These are phyloP conservation scores for Forsythia viridissima DNA, from an alignment of 257 asterid genomes.

Conservation along the genomic window DNA sequence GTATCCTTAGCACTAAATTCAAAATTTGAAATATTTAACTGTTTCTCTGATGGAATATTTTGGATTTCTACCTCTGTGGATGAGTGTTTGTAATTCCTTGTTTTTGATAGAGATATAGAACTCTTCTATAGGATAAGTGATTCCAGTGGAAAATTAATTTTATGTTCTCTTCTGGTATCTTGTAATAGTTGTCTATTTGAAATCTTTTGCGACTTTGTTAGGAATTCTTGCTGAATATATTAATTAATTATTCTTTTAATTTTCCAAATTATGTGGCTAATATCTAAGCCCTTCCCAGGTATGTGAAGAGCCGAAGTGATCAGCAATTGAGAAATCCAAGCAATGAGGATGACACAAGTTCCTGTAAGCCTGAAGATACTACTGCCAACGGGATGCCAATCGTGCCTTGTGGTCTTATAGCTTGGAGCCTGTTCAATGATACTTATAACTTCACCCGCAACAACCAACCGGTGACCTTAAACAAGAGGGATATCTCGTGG, in stretches of 20 bases:
- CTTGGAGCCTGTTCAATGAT: constrained; percentile 69
- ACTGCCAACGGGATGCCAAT: constrained; percentile 44
- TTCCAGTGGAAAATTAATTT: background rate
- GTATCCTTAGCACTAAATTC: background rate
- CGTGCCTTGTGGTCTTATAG: constrained; percentile 95
- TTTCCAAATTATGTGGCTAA: background rate
- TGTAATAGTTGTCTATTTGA: background rate
- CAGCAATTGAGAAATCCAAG: constrained; percentile 49
- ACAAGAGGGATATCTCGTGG: constrained; percentile 82
- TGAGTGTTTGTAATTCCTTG: background rate
- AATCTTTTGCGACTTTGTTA: background rate
- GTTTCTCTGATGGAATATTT: background rate
- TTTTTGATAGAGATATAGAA: background rate
- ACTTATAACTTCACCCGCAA: constrained; percentile 64
- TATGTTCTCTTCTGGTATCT: background rate
- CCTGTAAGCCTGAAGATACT: constrained; percentile 75
- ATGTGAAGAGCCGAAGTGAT: constrained; percentile 82
- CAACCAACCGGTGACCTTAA: constrained; percentile 53
- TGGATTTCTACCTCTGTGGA: background rate
- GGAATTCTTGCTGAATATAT: background rate
- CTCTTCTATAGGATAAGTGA: background rate
- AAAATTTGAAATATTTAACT: background rate
- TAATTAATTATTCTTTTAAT: background rate
- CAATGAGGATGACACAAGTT: constrained; percentile 20
- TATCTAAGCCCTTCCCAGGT: constrained; percentile 31